phyloP scores from a whole-genome alignment of 495 filamentous ascomycete genomes.

The Xylaria castorea region DNA sequence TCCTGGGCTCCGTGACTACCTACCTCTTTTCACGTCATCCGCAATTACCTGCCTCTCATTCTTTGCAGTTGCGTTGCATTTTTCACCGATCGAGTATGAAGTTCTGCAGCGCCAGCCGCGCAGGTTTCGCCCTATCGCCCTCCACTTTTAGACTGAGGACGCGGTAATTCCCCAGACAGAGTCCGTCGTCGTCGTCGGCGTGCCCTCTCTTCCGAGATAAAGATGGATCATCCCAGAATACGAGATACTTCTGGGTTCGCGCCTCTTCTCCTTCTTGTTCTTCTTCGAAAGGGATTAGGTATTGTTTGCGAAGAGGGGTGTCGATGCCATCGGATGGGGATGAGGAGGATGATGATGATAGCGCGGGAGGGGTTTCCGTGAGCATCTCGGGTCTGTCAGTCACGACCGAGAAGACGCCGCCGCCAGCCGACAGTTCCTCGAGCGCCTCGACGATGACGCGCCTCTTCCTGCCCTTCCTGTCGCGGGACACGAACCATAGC shows the following conservation, averaged over 20 bases:
- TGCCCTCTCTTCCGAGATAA: neutral
- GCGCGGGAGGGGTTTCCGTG: neutral
- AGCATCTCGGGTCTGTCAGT: no score
- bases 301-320: neutral
- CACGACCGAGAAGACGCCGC: no score
- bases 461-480: constrained; percentile 14
- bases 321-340: neutral
- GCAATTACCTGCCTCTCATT: neutral
- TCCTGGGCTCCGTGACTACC: neutral
- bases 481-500: constrained; percentile 38
- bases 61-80: neutral
- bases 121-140: constrained; percentile 34
- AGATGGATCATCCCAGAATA: neutral
- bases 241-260: constrained; percentile 5
- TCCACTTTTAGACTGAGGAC: constrained; percentile 45
- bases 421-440: neutral
- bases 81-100: constrained; percentile 13
- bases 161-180: constrained; percentile 34
- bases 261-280: neutral
- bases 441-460: constrained; percentile 40
- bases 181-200: neutral
- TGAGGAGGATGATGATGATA: neutral
- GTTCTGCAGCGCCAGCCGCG: constrained; percentile 31
- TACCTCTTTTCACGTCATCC: neutral
- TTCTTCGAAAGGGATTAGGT: neutral